Evolutionary conservation across 306 rosid genomes (phyloP), one percentile per base, ranked within the genome.

Genomic region (Vicia sativa): DNA sequence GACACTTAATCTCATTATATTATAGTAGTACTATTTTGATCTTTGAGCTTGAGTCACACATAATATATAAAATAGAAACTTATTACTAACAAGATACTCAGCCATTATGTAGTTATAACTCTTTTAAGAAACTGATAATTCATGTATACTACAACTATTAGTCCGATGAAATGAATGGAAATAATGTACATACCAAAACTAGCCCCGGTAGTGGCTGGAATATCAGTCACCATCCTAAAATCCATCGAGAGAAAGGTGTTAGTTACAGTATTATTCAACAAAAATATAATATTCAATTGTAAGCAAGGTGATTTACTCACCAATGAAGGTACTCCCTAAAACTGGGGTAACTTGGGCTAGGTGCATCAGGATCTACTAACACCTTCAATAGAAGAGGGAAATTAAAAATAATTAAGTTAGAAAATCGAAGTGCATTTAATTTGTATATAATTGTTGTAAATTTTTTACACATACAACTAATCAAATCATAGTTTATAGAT

Each of bases 321-420:
- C 84, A 80, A n/a, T 76, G 84, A 13, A 80, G 76, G 52, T 80
- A 77, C 62, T 72, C 81, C 43, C 79, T 80, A 44, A 16, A 68
- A 18, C 6, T 68, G 6, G 85, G 85, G 21, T 80, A 21, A 63
- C 85, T 80, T 6, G 81, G 81, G 41, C 50, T 80, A 15, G 84
- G 81, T 34, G 81, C 66, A 62, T 80, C 84, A 0, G 78, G 73
- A 67, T 80, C 84, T 60, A 80, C 68, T 9, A 80, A n/a, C 1
- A 56, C 70, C 84, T 80, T 23, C 44, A 29, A 14, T 4, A 16
- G 23, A 26, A 57, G 9, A 37, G 29, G 42, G 1, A 28, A 54
- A 19, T n/a, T 54, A n/a, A 39, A 34, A 3, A 12, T n/a, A 62
- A 10, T 60, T 14, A 12, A 12, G 15, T 39, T 28, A 54, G 8